phyloP scores from a whole-genome alignment of 2,329 filamentous ascomycete genomes.

The Aureobasidium namibiae region DNA sequence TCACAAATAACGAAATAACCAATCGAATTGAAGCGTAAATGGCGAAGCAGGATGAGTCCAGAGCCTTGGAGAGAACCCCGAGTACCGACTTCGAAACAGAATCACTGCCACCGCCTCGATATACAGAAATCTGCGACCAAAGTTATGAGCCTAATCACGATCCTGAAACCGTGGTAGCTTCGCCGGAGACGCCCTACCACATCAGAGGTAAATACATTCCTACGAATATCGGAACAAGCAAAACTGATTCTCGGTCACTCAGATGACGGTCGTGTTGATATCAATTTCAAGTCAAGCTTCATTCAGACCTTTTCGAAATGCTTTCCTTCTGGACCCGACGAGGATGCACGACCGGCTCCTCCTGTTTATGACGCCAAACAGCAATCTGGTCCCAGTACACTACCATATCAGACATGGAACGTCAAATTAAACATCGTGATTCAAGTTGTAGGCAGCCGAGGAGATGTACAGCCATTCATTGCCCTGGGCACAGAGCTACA shows the following conservation, averaged over 20 bases:
- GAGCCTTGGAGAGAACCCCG: background rate
- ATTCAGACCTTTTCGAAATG: conserved; percentile 57
- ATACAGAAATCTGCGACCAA: background rate
- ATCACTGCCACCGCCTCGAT: background rate
- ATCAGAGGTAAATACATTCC: background rate
- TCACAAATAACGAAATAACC: background rate
- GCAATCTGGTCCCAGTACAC: background rate
- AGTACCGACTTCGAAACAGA: background rate
- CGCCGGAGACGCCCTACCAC: background rate
- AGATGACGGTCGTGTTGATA: conserved; percentile 69
- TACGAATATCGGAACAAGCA: background rate
- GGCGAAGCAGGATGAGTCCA: background rate
- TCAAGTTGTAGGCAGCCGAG: conserved; percentile 41
- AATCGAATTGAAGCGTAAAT: background rate
- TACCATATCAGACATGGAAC: background rate
- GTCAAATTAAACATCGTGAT: conserved; percentile 38
- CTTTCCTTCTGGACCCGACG: conserved; percentile 54
- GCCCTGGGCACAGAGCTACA: conserved; percentile 42
- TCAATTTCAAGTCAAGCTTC: conserved; percentile 63
- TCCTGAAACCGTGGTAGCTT: background rate
- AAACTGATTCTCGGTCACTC: background rate
- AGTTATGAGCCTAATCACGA: background rate
- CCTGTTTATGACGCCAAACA: conserved; percentile 18
- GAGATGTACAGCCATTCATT: conserved; percentile 44
- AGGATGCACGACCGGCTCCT: conserved; percentile 43